Evolutionary conservation across 2,329 filamentous ascomycete genomes (phyloP), one percentile per base, ranked within the genome.

Genomic region (Fusarium sp.): DNA sequence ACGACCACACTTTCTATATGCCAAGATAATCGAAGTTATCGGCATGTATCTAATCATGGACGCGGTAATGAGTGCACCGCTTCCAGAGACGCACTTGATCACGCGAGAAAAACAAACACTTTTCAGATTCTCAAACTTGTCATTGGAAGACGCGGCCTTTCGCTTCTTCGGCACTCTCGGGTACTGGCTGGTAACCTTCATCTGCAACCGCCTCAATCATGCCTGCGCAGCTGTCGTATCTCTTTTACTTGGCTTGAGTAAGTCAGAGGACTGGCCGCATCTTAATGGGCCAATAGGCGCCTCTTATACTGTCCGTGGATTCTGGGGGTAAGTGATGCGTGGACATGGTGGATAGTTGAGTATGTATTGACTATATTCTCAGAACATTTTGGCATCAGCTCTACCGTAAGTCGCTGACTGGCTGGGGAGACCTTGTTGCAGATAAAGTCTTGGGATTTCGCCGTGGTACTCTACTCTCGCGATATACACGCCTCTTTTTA

Each of bases 351-450:
- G 18, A 23, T 23, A 23, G 18, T 23, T 23, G 18, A 23, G 18
- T 23, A 23, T 23, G 18, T 23, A 23, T 23, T 23, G 18, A 23
- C 18, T 23, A 23, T 2, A 0, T 2, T 3, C 16, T 4, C 0
- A 64, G 61, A 2, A 63, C 44, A 0, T 64, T 63, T 2, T 64
- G 62, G 62, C 62, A 64, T 40, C 59, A 16, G 1, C 50, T 63
- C 6, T 64, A 44, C 7, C 62, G 59, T 1, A 63, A 34, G 39
- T 8, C 30, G 2, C 11, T 64, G 1, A 10, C 43, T 0, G 37
- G 50, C 0, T 64, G 43, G 37, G 62, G 62, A 12, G 43, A 64
- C 4, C 39, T 64, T 8, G 11, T 64, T 4, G n/a, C 59, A 0
- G 59, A 64, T 3, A 63, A 7, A 1, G 27, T 57, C 3, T 16